Evolutionary conservation across 306 rosid species (phyloP).

Genomic region (Malus orientalis): DNA sequence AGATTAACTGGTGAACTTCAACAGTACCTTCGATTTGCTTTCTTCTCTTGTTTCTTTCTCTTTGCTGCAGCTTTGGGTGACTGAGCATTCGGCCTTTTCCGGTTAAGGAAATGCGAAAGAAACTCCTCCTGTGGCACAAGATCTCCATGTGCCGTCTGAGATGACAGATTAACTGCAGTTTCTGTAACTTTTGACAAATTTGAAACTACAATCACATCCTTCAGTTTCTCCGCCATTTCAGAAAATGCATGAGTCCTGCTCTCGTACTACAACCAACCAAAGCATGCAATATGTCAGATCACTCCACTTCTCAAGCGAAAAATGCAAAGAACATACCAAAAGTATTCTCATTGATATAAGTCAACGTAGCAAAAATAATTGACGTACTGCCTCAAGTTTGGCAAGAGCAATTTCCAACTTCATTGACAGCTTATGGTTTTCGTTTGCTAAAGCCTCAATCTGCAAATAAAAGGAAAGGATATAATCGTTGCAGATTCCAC

Average conservation of each 20-base stretch:
- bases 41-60: constrained; percentile 20
- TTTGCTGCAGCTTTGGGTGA: constrained; percentile 17
- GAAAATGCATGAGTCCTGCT: constrained; percentile 20
- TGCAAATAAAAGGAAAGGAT: constrained; percentile 14
- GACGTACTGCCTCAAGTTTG: constrained; percentile 63
- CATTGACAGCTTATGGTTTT: constrained; percentile 37
- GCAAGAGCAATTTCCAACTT: constrained; percentile 46
- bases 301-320: not conserved
- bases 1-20: not conserved
- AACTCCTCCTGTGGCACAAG: not conserved
- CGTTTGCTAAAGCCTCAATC: constrained; percentile 45
- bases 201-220: constrained; percentile 31
- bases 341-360: not conserved
- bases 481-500: not conserved
- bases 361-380: not conserved
- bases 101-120: not conserved
- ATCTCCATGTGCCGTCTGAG: constrained; percentile 19
- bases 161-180: constrained; percentile 29
- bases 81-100: not conserved
- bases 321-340: not conserved
- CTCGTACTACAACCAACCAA: constrained; percentile 42
- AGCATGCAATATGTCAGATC: not conserved
- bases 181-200: constrained; percentile 43
- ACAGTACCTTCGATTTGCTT: constrained; percentile 6
- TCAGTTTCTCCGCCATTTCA: constrained; percentile 39